Evolutionary conservation across 192 early-diverging fungal genomes (phyloP), one percentile per base, ranked within the genome.

Genomic region (Endogone sp.): DNA sequence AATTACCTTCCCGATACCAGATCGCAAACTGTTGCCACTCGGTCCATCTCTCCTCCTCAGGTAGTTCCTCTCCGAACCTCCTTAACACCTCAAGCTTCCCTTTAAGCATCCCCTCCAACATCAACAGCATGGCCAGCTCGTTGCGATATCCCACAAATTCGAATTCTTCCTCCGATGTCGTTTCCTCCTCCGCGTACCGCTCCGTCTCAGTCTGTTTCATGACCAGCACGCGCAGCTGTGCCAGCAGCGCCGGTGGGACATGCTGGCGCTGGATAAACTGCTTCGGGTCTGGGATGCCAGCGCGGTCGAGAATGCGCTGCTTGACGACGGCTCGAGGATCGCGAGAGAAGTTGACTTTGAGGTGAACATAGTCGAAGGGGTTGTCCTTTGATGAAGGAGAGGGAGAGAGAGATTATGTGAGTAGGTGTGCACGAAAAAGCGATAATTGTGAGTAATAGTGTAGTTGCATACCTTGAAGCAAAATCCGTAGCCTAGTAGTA

Each of bases 401-500:
- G 25, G 4, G 24, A 3, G 27, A 20, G 27, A 31, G 9, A 66
- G 31, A 11, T 62, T 37, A 10, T n/a, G n/a, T n/a, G n/a, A n/a
- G n/a, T n/a, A n/a, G n/a, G n/a, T n/a, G n/a, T n/a, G n/a, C n/a
- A 0, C 3, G 25, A 62, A 24, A 8, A 20, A 4, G 4, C 25
- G 30, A 9, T 23, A 16, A 56, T 3, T 26, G 22, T 29, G 10
- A 3, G 24, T n/a, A n/a, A n/a, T n/a, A n/a, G n/a, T n/a, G n/a
- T n/a, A n/a, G n/a, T n/a, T n/a, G n/a, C n/a, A 59, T 66, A 81
- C 79, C 62, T 75, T 67, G 16, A 86, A 74, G 65, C 88, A 90
- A 68, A 91, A 91, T 11, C 88, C 90, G 66, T 90, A 91, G 2
- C 89, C 87, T 28, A 86, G 29, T 62, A 91, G 75, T n/a, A 84